Percentiles rank a stretch among this genome's conserved stretches.
Evolutionary conservation across 495 filamentous ascomycete species (phyloP).

Genomic region (Penicillium alfredii): DNA sequence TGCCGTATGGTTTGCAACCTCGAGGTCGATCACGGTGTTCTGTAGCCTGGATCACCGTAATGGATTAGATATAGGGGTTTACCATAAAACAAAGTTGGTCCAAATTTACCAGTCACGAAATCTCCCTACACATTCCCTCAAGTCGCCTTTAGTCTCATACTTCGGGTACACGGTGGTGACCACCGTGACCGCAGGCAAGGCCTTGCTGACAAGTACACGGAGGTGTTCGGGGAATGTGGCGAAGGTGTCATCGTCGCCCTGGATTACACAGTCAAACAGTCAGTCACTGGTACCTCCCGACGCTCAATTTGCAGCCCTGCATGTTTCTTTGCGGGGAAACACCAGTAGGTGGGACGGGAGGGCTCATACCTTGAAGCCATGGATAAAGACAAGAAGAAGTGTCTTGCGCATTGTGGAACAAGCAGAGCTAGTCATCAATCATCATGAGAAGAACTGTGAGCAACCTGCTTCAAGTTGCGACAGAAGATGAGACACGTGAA

Average conservation of each 20-base stretch:
- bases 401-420: conserved; percentile 86
- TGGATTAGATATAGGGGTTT: background rate
- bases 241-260: conserved; percentile 91
- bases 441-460: too few relatives aligned
- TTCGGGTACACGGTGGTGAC: conserved; percentile 72
- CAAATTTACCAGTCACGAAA: conserved; percentile 79
- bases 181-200: conserved; percentile 69
- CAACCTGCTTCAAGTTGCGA: too few relatives aligned
- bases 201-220: conserved; percentile 58
- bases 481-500: too few relatives aligned
- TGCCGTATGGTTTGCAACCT: conserved; percentile 74
- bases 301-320: too few relatives aligned
- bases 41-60: conserved; percentile 61
- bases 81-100: background rate
- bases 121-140: conserved; percentile 68
- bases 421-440: too few relatives aligned
- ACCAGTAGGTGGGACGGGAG: background rate
- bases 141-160: conserved; percentile 86
- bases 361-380: conserved; percentile 83
- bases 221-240: conserved; percentile 70
- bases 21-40: conserved; percentile 88
- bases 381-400: conserved; percentile 85
- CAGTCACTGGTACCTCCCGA: conserved; percentile 5
- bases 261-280: background rate
- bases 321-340: conserved; percentile 8